Evolutionary conservation across 208 protist genomes (phyloP), one percentile per base, ranked within the genome.

Genomic region (Naegleria lovaniensis): DNA sequence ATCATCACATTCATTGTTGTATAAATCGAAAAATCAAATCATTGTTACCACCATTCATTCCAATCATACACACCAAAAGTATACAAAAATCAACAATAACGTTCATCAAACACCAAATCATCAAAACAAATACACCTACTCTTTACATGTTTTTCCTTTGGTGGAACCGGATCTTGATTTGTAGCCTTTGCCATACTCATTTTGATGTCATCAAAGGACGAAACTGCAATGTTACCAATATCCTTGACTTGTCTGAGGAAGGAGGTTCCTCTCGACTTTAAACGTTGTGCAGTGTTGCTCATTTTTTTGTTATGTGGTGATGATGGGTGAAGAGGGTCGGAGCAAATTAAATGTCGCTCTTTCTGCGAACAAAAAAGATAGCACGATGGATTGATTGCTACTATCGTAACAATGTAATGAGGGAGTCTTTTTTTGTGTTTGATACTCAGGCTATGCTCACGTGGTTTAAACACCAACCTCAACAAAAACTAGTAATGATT

Each of bases 61-160:
- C n/a, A n/a, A n/a, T n/a, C n/a, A n/a, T n/a, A n/a, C n/a, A n/a
- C n/a, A n/a, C n/a, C n/a, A n/a, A n/a, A n/a, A n/a, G n/a, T n/a
- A n/a, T n/a, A n/a, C n/a, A n/a, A n/a, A n/a, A n/a, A n/a, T n/a
- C n/a, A n/a, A n/a, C n/a, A n/a, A n/a, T n/a, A n/a, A n/a, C n/a
- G 7, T 48, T 48, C 43, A 48, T 48, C 43, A 48, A 48, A 48
- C 43, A 48, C 16, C 2, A 0, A 0, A 76, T 33, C 5, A 76
- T 33, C 16, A 22, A 76, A 22, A 0, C 29, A 15, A 9, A n/a
- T n/a, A 2, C 6, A 41, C 36, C n/a, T 87, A 87, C 83, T 87
- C 33, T 38, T 87, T 33, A 87, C 83, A 48, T 87, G 83, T 87
- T 87, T 87, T 51, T 87, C 83, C 41, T 87, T 87, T 87, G 83